These are phyloP conservation scores for Kregervanrija pseudodelftensis DNA, from an alignment of 805 yeast species.

Conservation along the genomic window DNA sequence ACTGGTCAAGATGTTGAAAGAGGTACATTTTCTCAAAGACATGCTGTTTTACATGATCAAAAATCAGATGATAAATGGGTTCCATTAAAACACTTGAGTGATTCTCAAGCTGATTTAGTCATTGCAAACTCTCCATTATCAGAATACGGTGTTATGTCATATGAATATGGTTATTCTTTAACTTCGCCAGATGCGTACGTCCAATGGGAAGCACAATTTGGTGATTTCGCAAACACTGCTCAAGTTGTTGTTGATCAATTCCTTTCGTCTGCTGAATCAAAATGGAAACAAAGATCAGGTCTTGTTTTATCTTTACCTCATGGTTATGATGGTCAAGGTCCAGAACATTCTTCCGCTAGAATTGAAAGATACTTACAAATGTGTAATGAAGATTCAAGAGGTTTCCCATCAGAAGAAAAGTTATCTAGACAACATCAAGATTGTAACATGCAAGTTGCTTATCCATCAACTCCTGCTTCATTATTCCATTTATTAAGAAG, in stretches of 20 bases:
- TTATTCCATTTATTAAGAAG: slow-evolving; percentile 95
- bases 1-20: slow-evolving; percentile 99
- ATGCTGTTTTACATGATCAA: slow-evolving; percentile 96
- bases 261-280: slow-evolving; percentile 92
- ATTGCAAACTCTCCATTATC: slow-evolving; percentile 93
- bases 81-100: slow-evolving; percentile 75
- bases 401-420: slow-evolving; percentile 84
- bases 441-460: slow-evolving; percentile 94
- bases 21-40: slow-evolving; percentile 99
- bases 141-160: slow-evolving; percentile 99
- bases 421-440: slow-evolving; percentile 98
- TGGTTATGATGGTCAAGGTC: slow-evolving; percentile 99
- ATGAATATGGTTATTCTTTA: slow-evolving; percentile 97
- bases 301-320: slow-evolving; percentile 92
- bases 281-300: slow-evolving; percentile 99
- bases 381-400: slow-evolving; percentile 92
- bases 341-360: slow-evolving; percentile 98
- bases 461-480: slow-evolving; percentile 97
- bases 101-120: slow-evolving; percentile 77
- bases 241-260: slow-evolving; percentile 97
- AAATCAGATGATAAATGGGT: slow-evolving; percentile 72
- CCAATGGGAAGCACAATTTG: slow-evolving; percentile 99
- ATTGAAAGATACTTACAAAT: slow-evolving; percentile 93
- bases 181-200: slow-evolving; percentile 96
- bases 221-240: slow-evolving; percentile 99